phyloP scores from a whole-genome alignment of 305 asterid genomes.

The Fraxinus floribunda region DNA sequence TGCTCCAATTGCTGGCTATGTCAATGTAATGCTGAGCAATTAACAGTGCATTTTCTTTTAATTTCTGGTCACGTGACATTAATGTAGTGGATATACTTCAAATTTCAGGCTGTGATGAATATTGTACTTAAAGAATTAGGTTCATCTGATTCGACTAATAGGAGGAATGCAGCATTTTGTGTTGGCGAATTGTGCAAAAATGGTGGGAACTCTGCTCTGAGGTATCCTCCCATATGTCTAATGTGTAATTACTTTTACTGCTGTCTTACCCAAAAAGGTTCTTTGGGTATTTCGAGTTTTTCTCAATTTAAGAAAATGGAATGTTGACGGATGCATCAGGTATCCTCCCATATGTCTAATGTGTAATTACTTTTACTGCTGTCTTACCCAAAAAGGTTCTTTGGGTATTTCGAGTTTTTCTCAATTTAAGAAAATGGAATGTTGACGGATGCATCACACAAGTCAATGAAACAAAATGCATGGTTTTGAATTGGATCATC shows the following conservation, averaged over 20 bases:
- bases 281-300: not conserved
- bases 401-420: not conserved
- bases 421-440: not conserved
- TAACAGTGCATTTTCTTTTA: not conserved
- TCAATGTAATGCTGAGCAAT: slow-evolving; percentile 55
- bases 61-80: slow-evolving; percentile 18
- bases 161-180: slow-evolving; percentile 98
- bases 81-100: slow-evolving; percentile 22
- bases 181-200: slow-evolving; percentile 97
- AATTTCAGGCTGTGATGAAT: slow-evolving; percentile 77
- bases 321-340: slow-evolving; percentile 25
- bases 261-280: not conserved
- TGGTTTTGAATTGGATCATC: slow-evolving; percentile 13
- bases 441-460: not conserved
- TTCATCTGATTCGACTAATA: slow-evolving; percentile 75
- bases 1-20: slow-evolving; percentile 85
- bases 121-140: slow-evolving; percentile 90
- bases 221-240: slow-evolving; percentile 56
- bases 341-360: slow-evolving; percentile 45
- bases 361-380: slow-evolving; percentile 17
- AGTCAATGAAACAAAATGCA: not conserved
- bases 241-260: slow-evolving; percentile 13
- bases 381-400: not conserved
- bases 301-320: not conserved
- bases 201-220: slow-evolving; percentile 73